phyloP scores from a whole-genome alignment of 345 rosid species.

The Excoecaria agallocha region DNA sequence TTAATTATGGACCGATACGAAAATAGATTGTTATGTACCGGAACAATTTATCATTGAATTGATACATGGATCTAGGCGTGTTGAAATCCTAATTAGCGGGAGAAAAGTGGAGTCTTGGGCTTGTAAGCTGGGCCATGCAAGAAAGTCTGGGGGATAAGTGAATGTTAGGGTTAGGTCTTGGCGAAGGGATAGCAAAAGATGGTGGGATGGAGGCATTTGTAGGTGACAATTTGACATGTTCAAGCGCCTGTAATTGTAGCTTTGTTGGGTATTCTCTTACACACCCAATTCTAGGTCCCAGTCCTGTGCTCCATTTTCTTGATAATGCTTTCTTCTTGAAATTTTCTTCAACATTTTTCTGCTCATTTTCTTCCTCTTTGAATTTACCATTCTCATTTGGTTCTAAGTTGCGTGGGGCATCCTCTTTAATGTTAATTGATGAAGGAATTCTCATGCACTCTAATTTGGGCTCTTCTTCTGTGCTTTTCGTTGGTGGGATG shows the following conservation, averaged over 20 bases:
- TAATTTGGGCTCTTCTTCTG: neutral
- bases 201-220: neutral
- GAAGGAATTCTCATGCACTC: neutral
- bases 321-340: neutral
- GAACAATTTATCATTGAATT: too few species aligned
- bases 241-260: constrained; percentile 39
- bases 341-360: neutral
- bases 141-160: neutral
- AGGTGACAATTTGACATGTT: constrained; percentile 44
- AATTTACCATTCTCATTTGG: neutral
- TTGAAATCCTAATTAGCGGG: too few species aligned
- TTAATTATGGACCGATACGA: too few species aligned
- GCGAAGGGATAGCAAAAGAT: constrained; percentile 37
- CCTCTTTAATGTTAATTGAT: neutral
- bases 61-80: too few species aligned
- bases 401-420: too few species aligned
- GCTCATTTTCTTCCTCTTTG: neutral
- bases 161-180: constrained; percentile 49
- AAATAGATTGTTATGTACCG: too few species aligned
- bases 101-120: too few species aligned
- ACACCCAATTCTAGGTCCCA: constrained; percentile 43
- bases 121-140: too few species aligned
- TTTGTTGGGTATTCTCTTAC: constrained; percentile 42
- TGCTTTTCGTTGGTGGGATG: constrained; percentile 21
- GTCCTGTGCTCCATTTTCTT: constrained; percentile 42